Evolutionary conservation across 192 early-diverging fungal genomes (phyloP).

Genomic region (Coemansia sp.): DNA sequence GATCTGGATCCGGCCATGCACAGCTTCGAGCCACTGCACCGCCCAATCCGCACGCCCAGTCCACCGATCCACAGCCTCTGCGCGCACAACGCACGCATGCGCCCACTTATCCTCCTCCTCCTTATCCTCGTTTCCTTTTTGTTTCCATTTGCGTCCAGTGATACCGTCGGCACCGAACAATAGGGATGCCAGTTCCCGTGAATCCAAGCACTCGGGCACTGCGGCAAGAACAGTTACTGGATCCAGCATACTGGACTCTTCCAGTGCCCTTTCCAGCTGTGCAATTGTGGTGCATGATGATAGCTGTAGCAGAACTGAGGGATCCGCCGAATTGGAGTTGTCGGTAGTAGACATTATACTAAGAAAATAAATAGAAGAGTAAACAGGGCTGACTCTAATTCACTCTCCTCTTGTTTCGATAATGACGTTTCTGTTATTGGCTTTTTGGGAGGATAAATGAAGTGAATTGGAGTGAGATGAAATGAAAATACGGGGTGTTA

Average conservation of each 20-base stretch:
- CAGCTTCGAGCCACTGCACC: constrained; percentile 19
- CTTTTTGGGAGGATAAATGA: too few relatives aligned
- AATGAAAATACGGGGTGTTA: too few relatives aligned
- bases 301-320: constrained; percentile 10
- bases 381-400: too few relatives aligned
- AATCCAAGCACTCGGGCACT: constrained; percentile 32
- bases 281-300: constrained; percentile 10
- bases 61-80: constrained; percentile 28
- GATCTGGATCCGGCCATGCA: background rate
- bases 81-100: constrained; percentile 18
- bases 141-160: background rate
- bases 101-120: background rate
- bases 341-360: background rate
- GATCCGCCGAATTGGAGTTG: background rate
- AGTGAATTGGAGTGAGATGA: too few relatives aligned
- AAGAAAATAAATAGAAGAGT: background rate
- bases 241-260: constrained; percentile 2
- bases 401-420: too few relatives aligned
- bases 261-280: constrained; percentile 7
- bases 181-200: constrained; percentile 11
- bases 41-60: constrained; percentile 40
- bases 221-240: constrained; percentile 14
- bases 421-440: too few relatives aligned
- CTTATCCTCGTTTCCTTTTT: background rate
- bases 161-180: background rate